A percentile compares a stretch with the other conserved stretches of the same genome.
Conservation (phyloP, 495 filamentous ascomycete genomes). For the Neurospora sublineolata region DNA sequence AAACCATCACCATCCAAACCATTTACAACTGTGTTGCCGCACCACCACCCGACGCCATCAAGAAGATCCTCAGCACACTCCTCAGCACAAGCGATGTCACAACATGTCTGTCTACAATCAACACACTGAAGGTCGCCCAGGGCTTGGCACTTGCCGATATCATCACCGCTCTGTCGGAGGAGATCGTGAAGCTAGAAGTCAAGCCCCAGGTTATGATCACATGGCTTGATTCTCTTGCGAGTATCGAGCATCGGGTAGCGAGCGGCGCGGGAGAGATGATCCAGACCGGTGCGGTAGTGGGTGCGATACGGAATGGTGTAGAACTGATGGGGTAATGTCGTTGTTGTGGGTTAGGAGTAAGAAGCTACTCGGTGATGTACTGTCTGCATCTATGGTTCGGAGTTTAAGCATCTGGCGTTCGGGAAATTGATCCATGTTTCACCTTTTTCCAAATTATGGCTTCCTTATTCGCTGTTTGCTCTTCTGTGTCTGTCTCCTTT, state of each 20-base stretch:
- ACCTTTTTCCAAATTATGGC: not conserved
- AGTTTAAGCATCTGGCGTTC: not conserved
- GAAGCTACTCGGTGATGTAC: not conserved
- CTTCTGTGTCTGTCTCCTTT: not conserved
- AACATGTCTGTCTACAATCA: constrained; percentile 73
- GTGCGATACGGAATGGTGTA: constrained; percentile 75
- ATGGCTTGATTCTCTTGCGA: constrained; percentile 85
- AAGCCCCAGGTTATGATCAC: constrained; percentile 75
- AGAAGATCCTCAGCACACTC: constrained; percentile 70
- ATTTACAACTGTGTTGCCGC: constrained; percentile 98
- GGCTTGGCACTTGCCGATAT: constrained; percentile 94
- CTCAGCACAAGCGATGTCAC: constrained; percentile 76
- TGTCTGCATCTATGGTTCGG: not conserved
- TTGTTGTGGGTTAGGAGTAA: not conserved
- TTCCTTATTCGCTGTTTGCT: not conserved
- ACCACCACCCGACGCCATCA: constrained; percentile 81
- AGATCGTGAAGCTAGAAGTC: constrained; percentile 72
- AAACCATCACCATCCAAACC: constrained; percentile 76
- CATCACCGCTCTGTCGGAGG: constrained; percentile 69
- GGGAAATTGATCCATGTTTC: not conserved
- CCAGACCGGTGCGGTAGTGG: constrained; percentile 87
- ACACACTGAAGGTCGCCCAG: constrained; percentile 70
- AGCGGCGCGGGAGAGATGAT: constrained; percentile 80
- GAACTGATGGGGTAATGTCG: constrained; percentile 46
- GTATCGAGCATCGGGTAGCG: constrained; percentile 83